Percentiles rank a stretch among this genome's conserved stretches.
phyloP scores from a whole-genome alignment of 441 rosid genomes.

The Arabidopsis lyrata region DNA sequence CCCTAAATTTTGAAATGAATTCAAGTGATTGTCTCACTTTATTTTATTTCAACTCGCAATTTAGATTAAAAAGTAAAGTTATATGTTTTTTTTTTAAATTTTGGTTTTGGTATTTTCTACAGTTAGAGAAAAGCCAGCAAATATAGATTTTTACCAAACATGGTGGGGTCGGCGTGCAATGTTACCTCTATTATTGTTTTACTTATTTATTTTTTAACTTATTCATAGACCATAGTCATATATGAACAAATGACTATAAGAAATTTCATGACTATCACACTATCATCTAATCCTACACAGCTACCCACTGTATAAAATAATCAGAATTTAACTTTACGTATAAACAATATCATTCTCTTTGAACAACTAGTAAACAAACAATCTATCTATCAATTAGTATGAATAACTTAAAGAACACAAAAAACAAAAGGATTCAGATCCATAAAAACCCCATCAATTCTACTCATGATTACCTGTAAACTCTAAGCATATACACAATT shows the following conservation, averaged over 20 bases:
- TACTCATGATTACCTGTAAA: constrained; percentile 34
- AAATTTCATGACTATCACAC: neutral
- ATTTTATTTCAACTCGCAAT: neutral
- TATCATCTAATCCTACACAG: neutral
- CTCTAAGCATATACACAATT: constrained; percentile 17
- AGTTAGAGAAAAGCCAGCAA: constrained; percentile 16
- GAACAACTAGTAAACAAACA: neutral
- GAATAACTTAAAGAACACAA: neutral
- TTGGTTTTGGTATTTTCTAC: neutral
- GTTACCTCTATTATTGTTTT: constrained; percentile 15
- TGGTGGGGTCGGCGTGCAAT: constrained; percentile 37
- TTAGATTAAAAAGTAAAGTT: neutral
- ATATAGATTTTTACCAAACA: constrained; percentile 2
- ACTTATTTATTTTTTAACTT: neutral
- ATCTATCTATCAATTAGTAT: neutral
- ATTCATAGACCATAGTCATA: neutral
- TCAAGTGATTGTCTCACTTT: neutral
- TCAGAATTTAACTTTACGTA: neutral
- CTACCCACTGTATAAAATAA: neutral
- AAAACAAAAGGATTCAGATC: constrained; percentile 15
- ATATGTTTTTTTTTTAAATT: neutral
- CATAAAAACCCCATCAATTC: constrained; percentile 9
- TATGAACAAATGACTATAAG: neutral
- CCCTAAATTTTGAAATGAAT: neutral
- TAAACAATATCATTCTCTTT: neutral